Conservation (phyloP, 495 filamentous ascomycete species). For the Penicillium paxilli region DNA sequence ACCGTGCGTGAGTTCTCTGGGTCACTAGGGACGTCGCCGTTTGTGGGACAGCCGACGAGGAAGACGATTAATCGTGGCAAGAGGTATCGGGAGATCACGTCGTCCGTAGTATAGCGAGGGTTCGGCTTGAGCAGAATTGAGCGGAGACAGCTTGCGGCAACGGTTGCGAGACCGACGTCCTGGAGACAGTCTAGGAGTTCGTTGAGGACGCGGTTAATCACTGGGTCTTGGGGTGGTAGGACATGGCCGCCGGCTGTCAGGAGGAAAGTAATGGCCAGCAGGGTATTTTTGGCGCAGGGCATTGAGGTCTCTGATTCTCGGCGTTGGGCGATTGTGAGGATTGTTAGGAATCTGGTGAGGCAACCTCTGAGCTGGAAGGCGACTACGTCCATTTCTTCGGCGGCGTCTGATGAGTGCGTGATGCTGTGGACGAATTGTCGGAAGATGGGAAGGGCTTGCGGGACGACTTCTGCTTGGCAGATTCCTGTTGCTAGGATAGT, state of each 20-base stretch:
- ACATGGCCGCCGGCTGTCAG: conserved; percentile 75
- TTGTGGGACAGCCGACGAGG: conserved; percentile 60
- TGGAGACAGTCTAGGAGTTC: conserved; percentile 84
- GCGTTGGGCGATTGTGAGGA: conserved; percentile 79
- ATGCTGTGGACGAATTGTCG: conserved; percentile 84
- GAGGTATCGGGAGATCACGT: conserved; percentile 70
- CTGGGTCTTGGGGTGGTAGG: conserved; percentile 69
- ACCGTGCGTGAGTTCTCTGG: conserved; percentile 70
- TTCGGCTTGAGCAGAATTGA: conserved; percentile 73
- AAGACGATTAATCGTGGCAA: conserved; percentile 77
- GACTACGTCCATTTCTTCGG: conserved; percentile 35
- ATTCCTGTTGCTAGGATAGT: conserved; percentile 85
- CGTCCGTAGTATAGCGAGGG: conserved; percentile 65
- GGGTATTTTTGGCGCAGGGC: conserved; percentile 87
- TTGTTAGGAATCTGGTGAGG: conserved; percentile 74
- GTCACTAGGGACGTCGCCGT: conserved; percentile 59
- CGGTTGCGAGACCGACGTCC: conserved; percentile 74
- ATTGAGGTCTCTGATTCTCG: conserved; percentile 79
- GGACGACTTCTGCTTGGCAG: conserved; percentile 85
- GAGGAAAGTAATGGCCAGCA: conserved; percentile 84
- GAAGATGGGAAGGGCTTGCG: conserved; percentile 87
- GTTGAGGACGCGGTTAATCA: conserved; percentile 66
- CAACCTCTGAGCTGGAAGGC: conserved; percentile 68
- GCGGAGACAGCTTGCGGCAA: conserved; percentile 83
- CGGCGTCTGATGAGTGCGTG: conserved; percentile 44